phyloP scores from a whole-genome alignment of 805 yeast genomes.

The Wickerhamomyces canadensis region DNA sequence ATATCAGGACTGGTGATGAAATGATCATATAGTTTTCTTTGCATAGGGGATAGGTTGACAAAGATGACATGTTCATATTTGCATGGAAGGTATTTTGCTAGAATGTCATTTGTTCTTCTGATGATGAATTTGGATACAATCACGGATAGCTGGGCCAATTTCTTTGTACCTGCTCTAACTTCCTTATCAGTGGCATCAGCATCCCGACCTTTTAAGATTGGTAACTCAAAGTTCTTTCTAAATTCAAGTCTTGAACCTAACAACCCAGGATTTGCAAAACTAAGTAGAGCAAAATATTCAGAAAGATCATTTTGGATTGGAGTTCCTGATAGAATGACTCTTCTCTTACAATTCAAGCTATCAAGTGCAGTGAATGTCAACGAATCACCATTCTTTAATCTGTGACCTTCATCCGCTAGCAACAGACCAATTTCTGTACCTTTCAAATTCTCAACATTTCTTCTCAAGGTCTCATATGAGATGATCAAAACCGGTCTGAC shows the following conservation, averaged over 20 bases:
- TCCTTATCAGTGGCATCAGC: constrained; percentile 84
- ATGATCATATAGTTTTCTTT: constrained; percentile 60
- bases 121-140: constrained; percentile 87
- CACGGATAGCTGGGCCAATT: constrained; percentile 62
- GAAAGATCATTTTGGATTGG: constrained; percentile 95
- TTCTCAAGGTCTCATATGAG: constrained; percentile 86
- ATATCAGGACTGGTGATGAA: constrained; percentile 79
- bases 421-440: constrained; percentile 80
- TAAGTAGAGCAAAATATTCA: constrained; percentile 85
- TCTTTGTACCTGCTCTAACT: constrained; percentile 58
- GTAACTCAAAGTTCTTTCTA: constrained; percentile 75
- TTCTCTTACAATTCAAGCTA: constrained; percentile 75
- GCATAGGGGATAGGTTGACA: constrained; percentile 77
- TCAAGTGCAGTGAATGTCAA: constrained; percentile 83
- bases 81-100: constrained; percentile 90
- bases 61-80: constrained; percentile 97
- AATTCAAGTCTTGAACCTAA: constrained; percentile 82
- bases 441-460: constrained; percentile 72
- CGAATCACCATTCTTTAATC: constrained; percentile 85
- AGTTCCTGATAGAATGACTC: constrained; percentile 93
- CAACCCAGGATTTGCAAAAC: constrained; percentile 92
- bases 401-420: constrained; percentile 83
- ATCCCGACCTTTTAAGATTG: constrained; percentile 82
- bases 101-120: constrained; percentile 89
- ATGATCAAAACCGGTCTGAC: constrained; percentile 92